Conservation (phyloP, 805 yeast genomes). For the Kluyveromyces siamensis region DNA sequence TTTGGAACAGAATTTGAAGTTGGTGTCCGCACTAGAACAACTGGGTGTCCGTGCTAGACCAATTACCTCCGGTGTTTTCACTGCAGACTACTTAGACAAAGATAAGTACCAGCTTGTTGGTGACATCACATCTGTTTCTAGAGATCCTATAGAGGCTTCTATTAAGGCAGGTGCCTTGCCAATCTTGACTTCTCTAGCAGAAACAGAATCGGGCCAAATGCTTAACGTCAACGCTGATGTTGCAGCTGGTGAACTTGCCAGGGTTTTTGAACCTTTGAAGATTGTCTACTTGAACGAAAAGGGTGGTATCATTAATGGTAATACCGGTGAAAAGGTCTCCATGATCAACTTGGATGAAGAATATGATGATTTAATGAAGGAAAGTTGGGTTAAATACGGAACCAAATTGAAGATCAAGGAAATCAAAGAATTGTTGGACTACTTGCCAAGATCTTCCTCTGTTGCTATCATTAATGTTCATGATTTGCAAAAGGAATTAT, state of each 20-base stretch:
- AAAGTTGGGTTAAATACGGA: constrained; percentile 98
- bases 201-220: constrained; percentile 93
- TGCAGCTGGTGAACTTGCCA: constrained; percentile 96
- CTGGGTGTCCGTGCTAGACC: constrained; percentile 98
- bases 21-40: constrained; percentile 91
- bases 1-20: constrained; percentile 86
- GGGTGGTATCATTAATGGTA: constrained; percentile 94
- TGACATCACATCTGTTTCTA: constrained; percentile 75
- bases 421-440: constrained; percentile 87
- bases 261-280: constrained; percentile 94
- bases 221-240: constrained; percentile 97
- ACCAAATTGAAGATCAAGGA: constrained; percentile 95
- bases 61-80: constrained; percentile 94
- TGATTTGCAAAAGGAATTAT: constrained; percentile 92
- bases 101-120: constrained; percentile 92
- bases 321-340: constrained; percentile 81
- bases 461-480: constrained; percentile 95
- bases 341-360: constrained; percentile 94
- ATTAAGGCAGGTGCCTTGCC: constrained; percentile 96
- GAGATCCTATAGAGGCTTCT: constrained; percentile 85
- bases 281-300: constrained; percentile 94
- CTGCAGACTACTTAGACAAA: constrained; percentile 84
- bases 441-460: constrained; percentile 91
- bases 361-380: constrained; percentile 80
- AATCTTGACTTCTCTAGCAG: constrained; percentile 91